Evolutionary conservation across 2,329 filamentous ascomycete genomes (phyloP).

Genomic region (Cladosporium sp.): DNA sequence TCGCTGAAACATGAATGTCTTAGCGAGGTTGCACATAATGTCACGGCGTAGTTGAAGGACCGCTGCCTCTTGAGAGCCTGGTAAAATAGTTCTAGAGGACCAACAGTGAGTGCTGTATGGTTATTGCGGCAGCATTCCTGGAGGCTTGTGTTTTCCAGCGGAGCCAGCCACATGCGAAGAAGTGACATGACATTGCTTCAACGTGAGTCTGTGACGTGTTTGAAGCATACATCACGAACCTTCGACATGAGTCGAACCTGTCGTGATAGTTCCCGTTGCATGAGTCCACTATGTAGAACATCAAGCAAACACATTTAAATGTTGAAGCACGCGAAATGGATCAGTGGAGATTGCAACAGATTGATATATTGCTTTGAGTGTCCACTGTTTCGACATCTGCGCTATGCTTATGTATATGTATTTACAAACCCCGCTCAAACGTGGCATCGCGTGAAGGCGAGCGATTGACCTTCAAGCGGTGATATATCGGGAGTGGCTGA

Average conservation of each 20-base stretch:
- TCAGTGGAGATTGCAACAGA: not conserved
- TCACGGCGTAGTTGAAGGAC: not conserved
- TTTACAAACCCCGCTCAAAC: not conserved
- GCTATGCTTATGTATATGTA: not conserved
- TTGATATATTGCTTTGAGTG: not conserved
- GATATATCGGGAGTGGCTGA: not conserved
- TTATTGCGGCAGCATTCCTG: not conserved
- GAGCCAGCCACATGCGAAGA: not conserved
- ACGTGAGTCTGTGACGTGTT: not conserved
- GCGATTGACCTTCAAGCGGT: not conserved
- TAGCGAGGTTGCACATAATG: not conserved
- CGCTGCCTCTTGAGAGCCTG: not conserved
- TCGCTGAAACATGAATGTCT: constrained; percentile 1
- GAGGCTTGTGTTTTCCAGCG: not conserved
- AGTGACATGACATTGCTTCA: not conserved
- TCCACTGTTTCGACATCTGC: not conserved
- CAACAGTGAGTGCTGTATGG: not conserved
- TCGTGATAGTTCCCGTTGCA: not conserved
- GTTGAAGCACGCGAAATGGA: not conserved
- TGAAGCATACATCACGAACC: not conserved
- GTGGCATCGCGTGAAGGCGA: not conserved
- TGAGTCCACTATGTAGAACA: not conserved
- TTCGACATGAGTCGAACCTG: not conserved
- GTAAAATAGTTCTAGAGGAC: not conserved
- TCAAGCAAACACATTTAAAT: not conserved